Evolutionary conservation across 1,284 basidiomycete genomes (phyloP).

Genomic region (Ustilago sp.): DNA sequence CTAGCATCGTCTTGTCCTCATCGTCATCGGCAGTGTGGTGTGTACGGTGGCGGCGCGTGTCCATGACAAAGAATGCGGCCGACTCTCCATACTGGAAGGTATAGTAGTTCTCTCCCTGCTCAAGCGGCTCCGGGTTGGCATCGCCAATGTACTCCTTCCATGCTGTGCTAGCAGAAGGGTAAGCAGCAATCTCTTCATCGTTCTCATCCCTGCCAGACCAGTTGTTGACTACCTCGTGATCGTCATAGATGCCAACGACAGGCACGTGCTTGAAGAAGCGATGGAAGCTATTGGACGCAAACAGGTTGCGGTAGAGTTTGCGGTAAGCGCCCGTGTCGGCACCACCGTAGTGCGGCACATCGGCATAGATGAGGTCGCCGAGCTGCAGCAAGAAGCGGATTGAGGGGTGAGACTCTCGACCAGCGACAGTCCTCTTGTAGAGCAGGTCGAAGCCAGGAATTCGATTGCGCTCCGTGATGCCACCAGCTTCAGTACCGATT

Average conservation of each 20-base stretch:
- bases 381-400: conserved; percentile 69
- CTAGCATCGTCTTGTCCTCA: conserved; percentile 77
- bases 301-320: conserved; percentile 68
- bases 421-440: conserved; percentile 66
- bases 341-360: conserved; percentile 74
- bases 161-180: conserved; percentile 75
- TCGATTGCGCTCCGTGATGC: conserved; percentile 68
- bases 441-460: conserved; percentile 80
- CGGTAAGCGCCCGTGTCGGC: conserved; percentile 55
- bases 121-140: conserved; percentile 76
- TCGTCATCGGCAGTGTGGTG: conserved; percentile 71
- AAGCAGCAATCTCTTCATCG: conserved; percentile 72
- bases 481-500: conserved; percentile 56
- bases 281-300: conserved; percentile 64
- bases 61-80: conserved; percentile 81
- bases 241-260: conserved; percentile 67
- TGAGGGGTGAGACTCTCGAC: conserved; percentile 55
- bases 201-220: conserved; percentile 74
- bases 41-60: conserved; percentile 79
- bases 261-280: conserved; percentile 64
- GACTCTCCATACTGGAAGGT: conserved; percentile 64
- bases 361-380: conserved; percentile 79
- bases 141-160: conserved; percentile 78
- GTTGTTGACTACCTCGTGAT: conserved; percentile 69
- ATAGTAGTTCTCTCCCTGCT: conserved; percentile 75